Base-by-base conservation (phyloP, 805 yeast species). In the Candida boleticola region DNA sequence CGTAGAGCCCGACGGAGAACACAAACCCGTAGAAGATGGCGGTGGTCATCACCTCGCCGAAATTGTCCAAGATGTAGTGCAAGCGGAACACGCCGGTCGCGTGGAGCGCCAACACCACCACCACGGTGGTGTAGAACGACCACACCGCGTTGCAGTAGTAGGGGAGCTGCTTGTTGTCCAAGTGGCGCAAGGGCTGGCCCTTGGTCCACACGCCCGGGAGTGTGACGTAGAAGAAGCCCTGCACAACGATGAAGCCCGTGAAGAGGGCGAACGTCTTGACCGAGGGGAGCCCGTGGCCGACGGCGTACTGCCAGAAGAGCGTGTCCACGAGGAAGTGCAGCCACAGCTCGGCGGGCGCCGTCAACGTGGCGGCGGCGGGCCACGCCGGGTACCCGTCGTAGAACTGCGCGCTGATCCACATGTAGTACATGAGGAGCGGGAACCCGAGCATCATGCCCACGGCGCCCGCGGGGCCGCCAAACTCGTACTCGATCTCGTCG, bases 191-290 rank as follows among this genome's bases (percentile, higher is more conserved):
- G 4, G 96, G 97, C 58, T 89, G 95, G 40, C 99, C 99, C 62
- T 89, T 83, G 27, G 96, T 87, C 90, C 93, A 87, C 37, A 92
- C 71, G 42, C 98, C 98, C 2, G 99, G 99, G 53, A 92, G 73
- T 5, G 83, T 80, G 55, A 84, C 82, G 65, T 92, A 92, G 52
- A 90, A 82, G 13, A 77, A 46, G 11, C 76, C 82, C 67, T 93
- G 98, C 37, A 78, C 61, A 6, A 77, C 40, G 55, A 89, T 74
- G 60, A 86, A 93, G 0, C 77, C 66, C 46, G 84, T 71, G 63
- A 92, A 92, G 38, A 88, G 73, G 23, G 71, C 63, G 83, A 93
- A 83, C 1, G 92, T 79, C 40, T 70, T 66, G 36, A 58, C 46
- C 1, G 82, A 61, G 21, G 95, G 95, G 29, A 78, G 51, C 3